Conservation (phyloP, 306 rosid genomes). For the Ochetophila trinervis region DNA sequence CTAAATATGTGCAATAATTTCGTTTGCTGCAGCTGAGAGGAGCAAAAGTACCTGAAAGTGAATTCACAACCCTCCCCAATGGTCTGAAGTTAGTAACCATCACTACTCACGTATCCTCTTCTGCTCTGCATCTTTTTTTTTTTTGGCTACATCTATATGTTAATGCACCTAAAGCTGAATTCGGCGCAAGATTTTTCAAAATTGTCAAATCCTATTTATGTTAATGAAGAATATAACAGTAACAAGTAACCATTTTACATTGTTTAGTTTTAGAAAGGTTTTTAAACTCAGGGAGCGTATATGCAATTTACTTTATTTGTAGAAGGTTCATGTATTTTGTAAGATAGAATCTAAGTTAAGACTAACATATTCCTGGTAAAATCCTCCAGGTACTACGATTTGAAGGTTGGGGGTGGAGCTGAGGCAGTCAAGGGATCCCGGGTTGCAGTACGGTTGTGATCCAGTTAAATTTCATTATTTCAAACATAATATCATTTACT, state of each 20-base stretch:
- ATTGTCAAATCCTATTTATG: conserved; percentile 2
- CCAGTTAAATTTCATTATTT: conserved; percentile 45
- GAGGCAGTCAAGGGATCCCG: conserved; percentile 92
- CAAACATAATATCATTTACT: neutral
- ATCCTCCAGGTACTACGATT: conserved; percentile 81
- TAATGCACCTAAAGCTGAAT: no score
- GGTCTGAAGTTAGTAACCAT: conserved; percentile 79
- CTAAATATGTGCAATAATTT: conserved; percentile 4
- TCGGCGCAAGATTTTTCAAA: neutral
- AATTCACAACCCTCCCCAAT: conserved; percentile 74
- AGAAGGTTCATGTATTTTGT: conserved; percentile 7
- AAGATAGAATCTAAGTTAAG: neutral
- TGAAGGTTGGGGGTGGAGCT: conserved; percentile 84
- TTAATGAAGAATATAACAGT: conserved; percentile 3
- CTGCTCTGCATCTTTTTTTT: conserved; percentile 7
- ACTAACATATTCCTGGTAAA: conserved; percentile 5
- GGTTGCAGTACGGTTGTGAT: conserved; percentile 93
- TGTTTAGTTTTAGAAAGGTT: neutral
- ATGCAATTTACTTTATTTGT: conserved; percentile 7
- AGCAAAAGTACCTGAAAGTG: conserved; percentile 85
- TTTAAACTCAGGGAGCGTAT: neutral
- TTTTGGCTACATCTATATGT: neutral
- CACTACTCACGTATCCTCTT: conserved; percentile 8
- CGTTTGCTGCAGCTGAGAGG: conserved; percentile 52
- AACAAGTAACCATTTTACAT: conserved; percentile 1